Percentiles rank a stretch among this genome's conserved stretches.
Conservation (phyloP, 2,329 filamentous ascomycete genomes). For the Pezicula rhizophila region DNA sequence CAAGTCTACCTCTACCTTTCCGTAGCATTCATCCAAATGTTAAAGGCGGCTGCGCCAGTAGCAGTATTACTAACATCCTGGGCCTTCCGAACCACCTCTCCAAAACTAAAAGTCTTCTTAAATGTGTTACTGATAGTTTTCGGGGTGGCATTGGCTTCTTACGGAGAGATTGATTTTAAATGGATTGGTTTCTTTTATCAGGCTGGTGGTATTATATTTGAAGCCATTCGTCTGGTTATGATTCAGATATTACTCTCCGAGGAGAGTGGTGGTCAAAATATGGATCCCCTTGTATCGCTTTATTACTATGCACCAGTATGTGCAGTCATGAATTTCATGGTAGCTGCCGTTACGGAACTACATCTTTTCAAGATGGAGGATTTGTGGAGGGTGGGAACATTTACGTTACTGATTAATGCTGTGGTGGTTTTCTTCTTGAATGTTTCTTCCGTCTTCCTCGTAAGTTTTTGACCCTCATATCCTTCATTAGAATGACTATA, state of each 20-base stretch:
- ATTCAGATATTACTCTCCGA: constrained; percentile 70
- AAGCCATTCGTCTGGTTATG: constrained; percentile 75
- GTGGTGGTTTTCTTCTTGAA: constrained; percentile 73
- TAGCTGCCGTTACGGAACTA: constrained; percentile 66
- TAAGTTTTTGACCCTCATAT: constrained; percentile 39
- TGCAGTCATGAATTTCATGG: constrained; percentile 69
- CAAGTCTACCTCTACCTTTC: constrained; percentile 89
- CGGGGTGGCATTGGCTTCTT: constrained; percentile 86
- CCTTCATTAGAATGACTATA: neutral
- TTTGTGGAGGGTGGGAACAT: constrained; percentile 63
- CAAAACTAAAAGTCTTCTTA: constrained; percentile 76
- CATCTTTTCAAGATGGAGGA: constrained; percentile 61
- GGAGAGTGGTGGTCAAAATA: constrained; percentile 70
- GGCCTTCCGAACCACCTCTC: constrained; percentile 74
- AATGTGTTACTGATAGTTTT: constrained; percentile 91
- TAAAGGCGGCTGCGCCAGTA: constrained; percentile 94
- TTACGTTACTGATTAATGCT: constrained; percentile 69
- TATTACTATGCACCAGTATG: constrained; percentile 85
- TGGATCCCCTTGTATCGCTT: constrained; percentile 81
- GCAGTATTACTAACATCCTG: constrained; percentile 84
- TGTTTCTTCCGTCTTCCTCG: constrained; percentile 76
- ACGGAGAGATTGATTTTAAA: constrained; percentile 91
- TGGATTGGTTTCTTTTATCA: constrained; percentile 73
- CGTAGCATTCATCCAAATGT: constrained; percentile 96
- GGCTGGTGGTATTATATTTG: constrained; percentile 68